Evolutionary conservation across 495 filamentous ascomycete genomes (phyloP).

Genomic region (Tuber borchii): DNA sequence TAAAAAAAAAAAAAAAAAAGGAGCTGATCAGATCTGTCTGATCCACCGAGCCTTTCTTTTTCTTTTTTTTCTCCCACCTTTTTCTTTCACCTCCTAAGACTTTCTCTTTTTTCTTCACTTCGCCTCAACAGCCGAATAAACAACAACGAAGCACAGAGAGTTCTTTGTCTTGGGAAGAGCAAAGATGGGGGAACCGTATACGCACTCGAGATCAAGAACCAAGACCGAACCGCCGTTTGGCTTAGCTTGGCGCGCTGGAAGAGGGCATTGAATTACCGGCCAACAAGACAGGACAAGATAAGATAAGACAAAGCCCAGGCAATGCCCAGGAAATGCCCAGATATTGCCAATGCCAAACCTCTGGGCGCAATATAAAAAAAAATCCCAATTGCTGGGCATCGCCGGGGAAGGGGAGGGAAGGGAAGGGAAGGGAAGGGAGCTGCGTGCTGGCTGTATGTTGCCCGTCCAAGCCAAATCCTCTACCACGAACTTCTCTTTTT

Average conservation of each 20-base stretch:
- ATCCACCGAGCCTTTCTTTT: neutral
- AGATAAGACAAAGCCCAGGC: conserved; percentile 21
- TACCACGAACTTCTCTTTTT: neutral
- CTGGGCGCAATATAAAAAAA: conserved; percentile 1
- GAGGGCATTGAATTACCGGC: neutral
- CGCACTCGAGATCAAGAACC: neutral
- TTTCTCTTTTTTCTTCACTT: neutral
- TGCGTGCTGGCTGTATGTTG: neutral
- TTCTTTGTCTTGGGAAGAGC: neutral
- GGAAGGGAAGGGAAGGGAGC: neutral
- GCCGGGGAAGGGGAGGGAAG: neutral
- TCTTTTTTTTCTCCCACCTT: neutral
- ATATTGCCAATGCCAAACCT: conserved; percentile 2
- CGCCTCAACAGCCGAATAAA: neutral
- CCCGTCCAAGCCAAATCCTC: neutral
- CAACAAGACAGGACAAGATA: neutral
- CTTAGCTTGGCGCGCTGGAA: neutral
- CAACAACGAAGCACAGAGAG: neutral
- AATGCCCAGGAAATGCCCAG: conserved; percentile 22
- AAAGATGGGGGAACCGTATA: neutral
- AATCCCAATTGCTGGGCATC: neutral
- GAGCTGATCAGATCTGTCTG: neutral
- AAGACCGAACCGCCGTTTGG: neutral
- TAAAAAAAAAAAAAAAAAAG: neutral
- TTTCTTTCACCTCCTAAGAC: neutral